Evolutionary conservation across 768 basidiomycete genomes (phyloP), one percentile per base, ranked within the genome.

Genomic region (Phylloporus arenicola): DNA sequence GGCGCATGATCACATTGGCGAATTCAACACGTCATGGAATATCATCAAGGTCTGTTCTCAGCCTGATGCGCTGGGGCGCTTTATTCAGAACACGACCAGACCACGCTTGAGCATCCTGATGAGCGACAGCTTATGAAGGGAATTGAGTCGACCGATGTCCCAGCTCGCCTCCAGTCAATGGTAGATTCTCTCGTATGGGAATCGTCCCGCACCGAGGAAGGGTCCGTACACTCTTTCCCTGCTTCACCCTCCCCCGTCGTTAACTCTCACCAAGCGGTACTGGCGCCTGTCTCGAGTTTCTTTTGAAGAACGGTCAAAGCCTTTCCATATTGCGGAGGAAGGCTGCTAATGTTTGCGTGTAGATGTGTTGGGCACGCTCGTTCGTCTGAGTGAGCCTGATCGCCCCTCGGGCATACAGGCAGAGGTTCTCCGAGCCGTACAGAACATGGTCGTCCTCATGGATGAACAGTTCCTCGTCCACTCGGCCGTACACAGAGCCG

Each of bases 391-490:
- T 61, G 87, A 93, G 62, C 67, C 78, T 1, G 93, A 97, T 65
- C 77, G 87, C 22, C 93, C 92, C 1, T 79, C 81, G 37, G 95
- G 93, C n/a, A 85, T 92, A 56, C 90, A 94, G 64, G 89, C 86
- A 37, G 88, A 92, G 63, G 90, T 95, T 12, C 75, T 97, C 30
- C 80, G 84, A 24, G 77, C 88, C 1, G 88, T 94, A 13, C 88
- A 90, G 58, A 92, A 92, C 58, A 88, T 96, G 79, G 86, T 97
- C 12, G 82, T 93, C 8, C 78, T 92, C 13, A 77, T 98, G 48
- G 92, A 96, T 53, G 92, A 96, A 62, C 88, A 88, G 57, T 96
- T 97, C 60, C 81, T 97, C 17, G 86, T 94, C 4, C 92, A 95
- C 60, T 88, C 90, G 9, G 89, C 83, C 1, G 86, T 94, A 0